Evolutionary conservation across 148 eudicot species (phyloP).

Genomic region (Fagopyrum homotropicum): DNA sequence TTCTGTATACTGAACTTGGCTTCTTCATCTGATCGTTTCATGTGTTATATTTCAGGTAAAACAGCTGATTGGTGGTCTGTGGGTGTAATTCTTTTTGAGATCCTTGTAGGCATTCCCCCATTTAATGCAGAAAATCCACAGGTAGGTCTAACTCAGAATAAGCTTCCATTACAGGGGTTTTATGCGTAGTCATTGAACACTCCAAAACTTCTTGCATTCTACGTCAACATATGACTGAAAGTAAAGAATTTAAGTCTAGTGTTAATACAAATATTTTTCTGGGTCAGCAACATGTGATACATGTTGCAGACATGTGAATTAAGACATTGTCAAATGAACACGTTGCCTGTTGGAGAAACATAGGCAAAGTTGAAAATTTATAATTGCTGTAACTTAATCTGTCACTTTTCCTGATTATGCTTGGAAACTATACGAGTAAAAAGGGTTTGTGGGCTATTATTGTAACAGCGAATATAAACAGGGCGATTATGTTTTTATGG

Average conservation of each 20-base stretch:
- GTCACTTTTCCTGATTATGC: not conserved
- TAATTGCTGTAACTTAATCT: not conserved
- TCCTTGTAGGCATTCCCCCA: constrained; percentile 93
- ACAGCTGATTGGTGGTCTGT: constrained; percentile 99
- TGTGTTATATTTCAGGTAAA: constrained; percentile 45
- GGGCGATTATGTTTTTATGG: too few species aligned
- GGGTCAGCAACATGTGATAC: not conserved
- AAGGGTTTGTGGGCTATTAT: too few species aligned
- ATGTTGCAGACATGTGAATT: not conserved
- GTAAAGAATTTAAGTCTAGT: not conserved
- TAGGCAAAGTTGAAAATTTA: not conserved
- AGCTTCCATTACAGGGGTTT: not conserved
- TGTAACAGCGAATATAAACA: too few species aligned
- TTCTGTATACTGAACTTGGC: not conserved
- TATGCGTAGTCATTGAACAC: not conserved
- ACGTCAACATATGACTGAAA: not conserved
- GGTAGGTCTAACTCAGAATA: constrained; percentile 33
- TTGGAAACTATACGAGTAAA: too few species aligned
- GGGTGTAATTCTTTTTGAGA: constrained; percentile 95
- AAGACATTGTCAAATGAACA: not conserved
- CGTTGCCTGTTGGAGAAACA: not conserved
- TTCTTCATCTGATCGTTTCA: constrained; percentile 15
- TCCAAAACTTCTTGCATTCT: not conserved
- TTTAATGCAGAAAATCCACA: constrained; percentile 94
- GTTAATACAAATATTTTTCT: not conserved